These are phyloP conservation scores for Pulchroboletus neoregius DNA, from an alignment of 1,284 basidiomycete genomes.

Conservation along the genomic window DNA sequence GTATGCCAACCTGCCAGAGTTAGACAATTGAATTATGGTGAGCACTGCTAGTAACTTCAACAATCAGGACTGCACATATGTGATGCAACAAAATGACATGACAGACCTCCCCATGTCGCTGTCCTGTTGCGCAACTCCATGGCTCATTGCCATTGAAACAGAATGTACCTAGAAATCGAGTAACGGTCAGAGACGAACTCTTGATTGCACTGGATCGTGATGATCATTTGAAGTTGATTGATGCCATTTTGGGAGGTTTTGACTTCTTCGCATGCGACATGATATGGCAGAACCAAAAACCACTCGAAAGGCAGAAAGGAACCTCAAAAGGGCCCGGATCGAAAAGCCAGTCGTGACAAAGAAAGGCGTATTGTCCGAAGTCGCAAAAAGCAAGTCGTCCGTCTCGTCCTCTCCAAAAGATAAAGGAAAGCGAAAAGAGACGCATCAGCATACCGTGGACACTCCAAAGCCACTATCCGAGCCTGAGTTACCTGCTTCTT, in stretches of 20 bases:
- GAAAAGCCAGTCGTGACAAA: conserved; percentile 13
- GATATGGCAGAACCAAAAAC: conserved; percentile 24
- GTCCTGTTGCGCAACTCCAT: not conserved
- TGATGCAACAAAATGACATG: not conserved
- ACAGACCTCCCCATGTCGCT: no score
- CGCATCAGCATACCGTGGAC: conserved; percentile 1
- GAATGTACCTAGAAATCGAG: not conserved
- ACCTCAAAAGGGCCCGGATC: conserved; percentile 25
- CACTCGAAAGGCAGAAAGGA: conserved; percentile 19
- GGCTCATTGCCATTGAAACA: no score
- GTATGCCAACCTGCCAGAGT: no score
- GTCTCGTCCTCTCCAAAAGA: conserved; percentile 17
- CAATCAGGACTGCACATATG: not conserved
- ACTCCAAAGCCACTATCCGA: not conserved
- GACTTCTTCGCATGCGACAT: conserved; percentile 1
- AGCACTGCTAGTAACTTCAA: no score
- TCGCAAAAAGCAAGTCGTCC: conserved; percentile 1
- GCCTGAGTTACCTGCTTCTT: conserved; percentile 48
- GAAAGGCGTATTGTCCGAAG: conserved; percentile 2
- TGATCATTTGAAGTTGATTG: no score
- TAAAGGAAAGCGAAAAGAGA: conserved; percentile 25
- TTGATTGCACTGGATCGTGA: no score
- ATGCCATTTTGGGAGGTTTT: conserved; percentile 13
- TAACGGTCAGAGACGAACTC: not conserved
- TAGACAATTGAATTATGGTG: no score